These are phyloP conservation scores for Salix purpurea DNA, from an alignment of 345 rosid species.

Conservation along the genomic window DNA sequence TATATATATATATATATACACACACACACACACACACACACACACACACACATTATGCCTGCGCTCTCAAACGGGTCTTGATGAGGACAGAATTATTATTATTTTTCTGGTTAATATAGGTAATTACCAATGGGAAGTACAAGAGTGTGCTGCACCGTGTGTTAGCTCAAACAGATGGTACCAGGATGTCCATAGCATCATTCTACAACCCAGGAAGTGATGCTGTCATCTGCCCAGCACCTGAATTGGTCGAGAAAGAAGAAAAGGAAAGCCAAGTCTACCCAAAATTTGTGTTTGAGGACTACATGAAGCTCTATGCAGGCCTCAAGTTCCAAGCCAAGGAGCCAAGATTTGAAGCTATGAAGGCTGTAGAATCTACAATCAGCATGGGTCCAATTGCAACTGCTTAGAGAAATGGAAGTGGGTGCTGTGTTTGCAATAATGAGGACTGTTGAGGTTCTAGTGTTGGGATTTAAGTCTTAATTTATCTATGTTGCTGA, in stretches of 20 bases:
- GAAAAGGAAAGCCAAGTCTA: constrained; percentile 33
- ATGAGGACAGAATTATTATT: too few species aligned
- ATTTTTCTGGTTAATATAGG: constrained; percentile 30
- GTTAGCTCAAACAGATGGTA: constrained; percentile 65
- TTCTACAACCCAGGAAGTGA: constrained; percentile 88
- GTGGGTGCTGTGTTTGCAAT: background rate
- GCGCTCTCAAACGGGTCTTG: too few species aligned
- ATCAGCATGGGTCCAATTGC: constrained; percentile 33
- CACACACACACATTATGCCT: too few species aligned
- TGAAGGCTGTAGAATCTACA: constrained; percentile 47
- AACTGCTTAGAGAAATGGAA: constrained; percentile 21
- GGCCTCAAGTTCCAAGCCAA: constrained; percentile 79
- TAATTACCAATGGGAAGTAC: constrained; percentile 85
- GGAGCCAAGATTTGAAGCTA: constrained; percentile 80
- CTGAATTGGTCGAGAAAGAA: constrained; percentile 46
- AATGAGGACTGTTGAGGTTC: background rate
- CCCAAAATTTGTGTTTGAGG: constrained; percentile 80
- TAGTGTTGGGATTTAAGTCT: background rate
- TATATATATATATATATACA: too few species aligned
- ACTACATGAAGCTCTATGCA: constrained; percentile 81
- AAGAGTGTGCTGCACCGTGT: constrained; percentile 85
- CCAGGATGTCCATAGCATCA: constrained; percentile 83
- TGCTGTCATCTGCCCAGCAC: constrained; percentile 71
- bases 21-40: too few species aligned
- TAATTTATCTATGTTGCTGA: background rate